Base-by-base conservation (phyloP, 495 filamentous ascomycete genomes). In the Hypomontagnella submonticulosa region DNA sequence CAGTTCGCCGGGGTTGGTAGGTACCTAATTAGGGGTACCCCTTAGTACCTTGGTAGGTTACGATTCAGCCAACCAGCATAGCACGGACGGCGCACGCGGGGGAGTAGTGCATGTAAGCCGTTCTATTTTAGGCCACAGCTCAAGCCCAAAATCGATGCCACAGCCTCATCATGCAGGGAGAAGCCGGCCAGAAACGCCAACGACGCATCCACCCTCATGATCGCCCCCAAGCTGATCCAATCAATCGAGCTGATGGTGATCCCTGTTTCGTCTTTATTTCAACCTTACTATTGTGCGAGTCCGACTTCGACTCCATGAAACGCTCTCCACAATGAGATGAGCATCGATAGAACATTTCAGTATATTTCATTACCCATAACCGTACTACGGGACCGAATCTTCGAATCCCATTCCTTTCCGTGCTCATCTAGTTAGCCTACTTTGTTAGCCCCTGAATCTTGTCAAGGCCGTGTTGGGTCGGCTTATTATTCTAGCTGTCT, bases 91-190 rank as follows among this genome's bases (percentile, higher is more conserved):
- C n/a, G n/a, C n/a, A 27, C 42, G 4, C 19, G 19, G 41, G 50
- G 60, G 51, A 38, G 60, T 56, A 40, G 51, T 36, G 44, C 44
- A 63, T 41, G 42, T 59, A 61, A 57, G 51, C 64, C 41, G 57
- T 67, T 67, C 57, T 62, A 66, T 66, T 66, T 66, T 66, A n/a
- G 50, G 63, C 4, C 11, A 33, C 11, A 34, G 18, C 48, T 48
- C 42, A 54, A 66, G 62, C 56, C 36, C 52, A 52, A 63, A 63
- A 37, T 44, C 33, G 43, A 56, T 49, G 30, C 13, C 63, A 67
- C 38, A 67, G 63, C 63, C 63, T 67, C 63, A 47, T 57, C 32
- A 67, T 67, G 63, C 63, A 67, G 57, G 57, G 58, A 67, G 47
- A 62, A 52, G 57, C 36, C n/a, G 41, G 44, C 40, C 40, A 46